Base-by-base conservation (phyloP, 2,329 filamentous ascomycete species). In the Ophiostoma himal-ulmi region DNA sequence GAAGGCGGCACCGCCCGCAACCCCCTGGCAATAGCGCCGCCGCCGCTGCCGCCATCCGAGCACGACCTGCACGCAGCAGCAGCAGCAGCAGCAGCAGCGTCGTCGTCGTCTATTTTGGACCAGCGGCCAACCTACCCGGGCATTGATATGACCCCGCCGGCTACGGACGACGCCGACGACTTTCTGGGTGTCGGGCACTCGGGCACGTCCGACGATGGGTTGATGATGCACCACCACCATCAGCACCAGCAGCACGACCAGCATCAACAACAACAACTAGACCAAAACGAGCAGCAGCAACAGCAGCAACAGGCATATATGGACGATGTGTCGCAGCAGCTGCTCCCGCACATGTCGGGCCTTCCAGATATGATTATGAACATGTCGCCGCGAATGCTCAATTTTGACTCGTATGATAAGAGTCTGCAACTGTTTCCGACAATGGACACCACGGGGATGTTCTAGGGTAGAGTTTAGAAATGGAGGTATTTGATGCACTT, bases 401-500 rank as follows among this genome's bases (percentile, higher is more conserved):
- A 62, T 1, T 76, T 76, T 52, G 75, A 75, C 26, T 74, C 74
- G 6, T 74, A 74, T 69, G 72, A 73, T 22, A 71, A 73, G 17
- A 73, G 66, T 13, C 70, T 75, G 65, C 74, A 72, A 17, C 71
- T 75, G 52, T 77, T 74, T 26, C 75, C 74, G 4, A 75, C 73
- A 13, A 75, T 76, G 57, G 75, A 75, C 67, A 64, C 70, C 17
- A 69, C 68, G 4, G 54, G 37, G 17, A 4, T 69, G 20, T 44
- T 69, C 36, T 69, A 48, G 22, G n/a, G 11, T 57, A 13, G n/a
- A n/a, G 17, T 48, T 20, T 44, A 44, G 41, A 5, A 48, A 20
- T 39, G 37, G 10, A 48, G n/a, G 44, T 20, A 48, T 39, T 39
- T 39, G 37, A n/a, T 48, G 44, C 6, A 48, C n/a, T 48, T 17